Evolutionary conservation across 2,329 filamentous ascomycete genomes (phyloP), one percentile per base, ranked within the genome.

Genomic region (Trichoderma sp.): DNA sequence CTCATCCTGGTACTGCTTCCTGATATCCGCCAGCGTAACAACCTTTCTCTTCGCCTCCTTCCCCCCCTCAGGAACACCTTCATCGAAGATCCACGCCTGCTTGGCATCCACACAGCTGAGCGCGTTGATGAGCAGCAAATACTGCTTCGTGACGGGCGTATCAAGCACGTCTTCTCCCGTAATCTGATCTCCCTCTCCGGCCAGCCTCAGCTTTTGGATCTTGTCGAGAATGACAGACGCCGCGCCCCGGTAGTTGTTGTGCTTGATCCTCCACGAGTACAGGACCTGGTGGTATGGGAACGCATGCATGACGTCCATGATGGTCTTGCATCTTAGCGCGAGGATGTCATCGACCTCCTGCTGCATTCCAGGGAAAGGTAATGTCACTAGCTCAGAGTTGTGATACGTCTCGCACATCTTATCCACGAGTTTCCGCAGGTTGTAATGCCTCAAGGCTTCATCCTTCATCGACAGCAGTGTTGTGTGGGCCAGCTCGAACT

Each of bases 41-140:
- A 98, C 90, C 79, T 89, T 91, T 73, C 95, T 90, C 83, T 91
- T 92, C 15, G 81, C 76, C 47, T 69, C 9, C 47, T 75, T 75
- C 2, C 51, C 66, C n/a, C 73, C 71, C 6, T 71, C 75, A 9
- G 75, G 69, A 9, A 74, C 36, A 14, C 79, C 76, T 67, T 82
- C 79, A 80, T 80, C 77, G 63, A 88, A 90, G 79, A 97, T 89
- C 88, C 97, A 99, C 77, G 97, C 92, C 74, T 93, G 90, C 75
- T 88, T 89, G 72, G 90, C 85, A 63, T 93, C 90, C 53, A 98
- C 94, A 74, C 94, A 97, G 75, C 92, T 93, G 73, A 99, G 85
- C 1, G 94, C 91, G 80, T 99, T 99, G 83, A 99, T 97, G 58
- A 99, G 88, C 73, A 94, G 87, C n/a, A 98, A 84, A 77, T 97